phyloP scores from a whole-genome alignment of 2,329 filamentous ascomycete species.

The Coleophoma cylindrospora region DNA sequence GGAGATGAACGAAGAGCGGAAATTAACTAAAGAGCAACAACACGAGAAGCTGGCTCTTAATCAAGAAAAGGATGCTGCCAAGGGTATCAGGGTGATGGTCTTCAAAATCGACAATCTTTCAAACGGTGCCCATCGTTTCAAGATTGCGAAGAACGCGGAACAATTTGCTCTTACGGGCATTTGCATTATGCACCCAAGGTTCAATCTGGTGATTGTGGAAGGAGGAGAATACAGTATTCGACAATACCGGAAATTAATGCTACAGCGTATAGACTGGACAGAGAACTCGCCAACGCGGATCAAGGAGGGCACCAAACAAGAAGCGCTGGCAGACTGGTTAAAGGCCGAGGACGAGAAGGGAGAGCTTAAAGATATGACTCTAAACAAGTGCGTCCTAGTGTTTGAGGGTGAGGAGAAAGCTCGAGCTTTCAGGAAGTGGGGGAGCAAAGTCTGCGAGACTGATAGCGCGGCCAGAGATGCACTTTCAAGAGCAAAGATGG shows the following conservation, averaged over 20 bases:
- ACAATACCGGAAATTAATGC: conserved; percentile 88
- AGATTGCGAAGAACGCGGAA: conserved; percentile 88
- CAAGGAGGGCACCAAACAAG: conserved; percentile 56
- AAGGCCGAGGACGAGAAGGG: conserved; percentile 74
- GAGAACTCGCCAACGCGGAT: conserved; percentile 72
- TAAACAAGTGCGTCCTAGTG: conserved; percentile 77
- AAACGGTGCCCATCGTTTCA: conserved; percentile 90
- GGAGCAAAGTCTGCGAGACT: conserved; percentile 85
- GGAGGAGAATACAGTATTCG: conserved; percentile 79
- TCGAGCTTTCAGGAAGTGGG: conserved; percentile 80
- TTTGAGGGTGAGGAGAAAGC: conserved; percentile 88
- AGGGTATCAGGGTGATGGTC: conserved; percentile 79
- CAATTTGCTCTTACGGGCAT: conserved; percentile 82
- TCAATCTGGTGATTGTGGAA: conserved; percentile 88
- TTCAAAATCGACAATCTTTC: conserved; percentile 88
- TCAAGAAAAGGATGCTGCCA: conserved; percentile 81
- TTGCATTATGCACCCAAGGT: conserved; percentile 85
- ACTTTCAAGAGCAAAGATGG: conserved; percentile 77
- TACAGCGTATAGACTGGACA: conserved; percentile 90
- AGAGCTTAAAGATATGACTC: conserved; percentile 72
- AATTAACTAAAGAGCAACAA: conserved; percentile 81
- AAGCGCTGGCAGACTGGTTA: conserved; percentile 68
- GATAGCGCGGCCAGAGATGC: conserved; percentile 83
- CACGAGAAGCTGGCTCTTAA: conserved; percentile 78
- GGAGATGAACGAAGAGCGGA: conserved; percentile 74